These are phyloP conservation scores for Trebouxia sp. DNA, from an alignment of 139 green algal species.

Conservation along the genomic window DNA sequence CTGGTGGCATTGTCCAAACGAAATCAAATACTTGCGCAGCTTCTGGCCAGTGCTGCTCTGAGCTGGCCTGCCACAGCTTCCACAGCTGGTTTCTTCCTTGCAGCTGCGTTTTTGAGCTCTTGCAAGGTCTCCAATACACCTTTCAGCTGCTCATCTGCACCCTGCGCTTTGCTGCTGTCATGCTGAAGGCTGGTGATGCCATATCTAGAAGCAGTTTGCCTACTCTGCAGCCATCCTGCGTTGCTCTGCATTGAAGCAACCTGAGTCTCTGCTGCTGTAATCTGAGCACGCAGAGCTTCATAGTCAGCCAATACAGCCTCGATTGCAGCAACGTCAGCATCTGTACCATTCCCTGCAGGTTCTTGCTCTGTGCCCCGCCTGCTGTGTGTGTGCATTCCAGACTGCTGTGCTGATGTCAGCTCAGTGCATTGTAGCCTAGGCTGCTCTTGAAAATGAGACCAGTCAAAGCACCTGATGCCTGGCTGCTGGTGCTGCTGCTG, in stretches of 20 bases:
- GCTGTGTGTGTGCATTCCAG: no score
- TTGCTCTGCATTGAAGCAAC: not conserved
- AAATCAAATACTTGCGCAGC: no score
- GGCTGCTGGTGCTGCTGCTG: not conserved
- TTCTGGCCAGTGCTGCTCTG: no score
- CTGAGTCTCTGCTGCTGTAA: not conserved
- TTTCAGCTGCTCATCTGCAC: not conserved
- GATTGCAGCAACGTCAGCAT: not conserved
- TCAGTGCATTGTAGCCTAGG: not conserved
- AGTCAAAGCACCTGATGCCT: not conserved
- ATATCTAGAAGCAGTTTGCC: not conserved
- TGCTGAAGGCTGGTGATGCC: not conserved
- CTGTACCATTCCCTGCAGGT: not conserved
- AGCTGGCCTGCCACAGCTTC: not conserved
- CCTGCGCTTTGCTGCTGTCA: not conserved
- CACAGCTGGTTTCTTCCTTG: not conserved
- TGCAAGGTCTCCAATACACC: not conserved
- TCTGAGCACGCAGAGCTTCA: not conserved
- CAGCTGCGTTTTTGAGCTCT: not conserved
- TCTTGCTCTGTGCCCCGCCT: not conserved
- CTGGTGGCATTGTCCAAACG: no score
- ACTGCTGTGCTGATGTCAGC: no score
- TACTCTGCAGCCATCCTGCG: no score
- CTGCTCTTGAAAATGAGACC: not conserved
- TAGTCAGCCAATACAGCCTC: conserved; percentile 4